These are phyloP conservation scores for Cystobasidium pallidum DNA, from an alignment of 1,284 basidiomycete species.

Conservation along the genomic window DNA sequence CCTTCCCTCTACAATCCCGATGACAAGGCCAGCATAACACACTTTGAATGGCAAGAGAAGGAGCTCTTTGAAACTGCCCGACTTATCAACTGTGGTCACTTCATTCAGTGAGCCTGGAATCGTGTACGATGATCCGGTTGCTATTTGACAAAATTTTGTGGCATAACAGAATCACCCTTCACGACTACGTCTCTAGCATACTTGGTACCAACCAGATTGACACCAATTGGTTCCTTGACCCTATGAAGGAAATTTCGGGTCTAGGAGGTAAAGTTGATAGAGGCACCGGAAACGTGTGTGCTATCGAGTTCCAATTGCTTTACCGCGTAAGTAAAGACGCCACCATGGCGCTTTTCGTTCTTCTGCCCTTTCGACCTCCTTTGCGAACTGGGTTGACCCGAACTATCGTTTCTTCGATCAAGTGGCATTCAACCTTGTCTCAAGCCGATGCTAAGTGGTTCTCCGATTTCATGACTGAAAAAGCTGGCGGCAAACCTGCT, in stretches of 20 bases:
- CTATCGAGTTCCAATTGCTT: slow-evolving; percentile 74
- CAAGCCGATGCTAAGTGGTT: slow-evolving; percentile 70
- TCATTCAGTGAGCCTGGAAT: slow-evolving; percentile 62
- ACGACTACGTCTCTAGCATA: slow-evolving; percentile 15
- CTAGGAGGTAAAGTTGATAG: slow-evolving; percentile 52
- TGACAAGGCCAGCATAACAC: slow-evolving; percentile 53
- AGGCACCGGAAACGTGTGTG: slow-evolving; percentile 56
- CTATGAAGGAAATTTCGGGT: slow-evolving; percentile 20
- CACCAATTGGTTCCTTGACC: slow-evolving; percentile 25
- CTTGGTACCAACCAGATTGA: slow-evolving; percentile 17
- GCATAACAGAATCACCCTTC: slow-evolving; percentile 9
- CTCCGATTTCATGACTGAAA: slow-evolving; percentile 5
- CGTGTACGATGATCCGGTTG: no score
- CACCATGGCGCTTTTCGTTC: no score
- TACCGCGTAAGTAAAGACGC: slow-evolving; percentile 68
- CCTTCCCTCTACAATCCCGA: slow-evolving; percentile 59
- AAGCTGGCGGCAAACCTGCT: slow-evolving; percentile 7
- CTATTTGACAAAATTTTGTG: no score
- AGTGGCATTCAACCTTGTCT: slow-evolving; percentile 69
- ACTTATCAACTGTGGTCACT: slow-evolving; percentile 72
- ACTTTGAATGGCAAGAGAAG: slow-evolving; percentile 57
- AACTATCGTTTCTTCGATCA: no score
- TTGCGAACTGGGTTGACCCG: no score
- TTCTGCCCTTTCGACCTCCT: no score
- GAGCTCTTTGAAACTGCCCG: slow-evolving; percentile 76